Conservation (phyloP, 148 eudicot species). For the Rhododendron mucronatum region DNA sequence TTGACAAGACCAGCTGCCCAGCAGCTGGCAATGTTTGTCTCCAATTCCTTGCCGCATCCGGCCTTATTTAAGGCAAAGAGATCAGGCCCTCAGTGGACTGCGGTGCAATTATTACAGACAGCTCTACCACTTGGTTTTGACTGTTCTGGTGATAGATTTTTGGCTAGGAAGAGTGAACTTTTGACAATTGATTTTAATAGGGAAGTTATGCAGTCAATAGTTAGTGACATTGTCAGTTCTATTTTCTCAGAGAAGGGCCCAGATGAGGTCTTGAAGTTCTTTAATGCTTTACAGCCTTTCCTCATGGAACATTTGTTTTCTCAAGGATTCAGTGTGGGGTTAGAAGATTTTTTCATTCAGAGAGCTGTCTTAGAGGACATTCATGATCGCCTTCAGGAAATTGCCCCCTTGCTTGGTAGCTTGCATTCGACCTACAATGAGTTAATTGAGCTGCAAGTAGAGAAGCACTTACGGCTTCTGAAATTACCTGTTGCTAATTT, state of each 20-base stretch:
- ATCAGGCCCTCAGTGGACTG: conserved; percentile 68
- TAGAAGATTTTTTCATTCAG: conserved; percentile 59
- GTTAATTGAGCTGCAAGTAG: conserved; percentile 57
- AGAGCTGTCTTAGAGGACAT: conserved; percentile 30
- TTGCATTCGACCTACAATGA: conserved; percentile 56
- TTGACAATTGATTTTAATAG: conserved; percentile 48
- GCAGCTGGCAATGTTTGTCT: conserved; percentile 69
- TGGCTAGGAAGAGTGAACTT: conserved; percentile 49
- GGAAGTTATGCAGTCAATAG: conserved; percentile 48
- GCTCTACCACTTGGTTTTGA: conserved; percentile 60
- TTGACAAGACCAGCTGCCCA: conserved; percentile 57
- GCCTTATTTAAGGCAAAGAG: conserved; percentile 42
- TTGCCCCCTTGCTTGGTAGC: conserved; percentile 44
- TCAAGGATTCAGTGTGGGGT: conserved; percentile 75
- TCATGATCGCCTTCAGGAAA: conserved; percentile 42
- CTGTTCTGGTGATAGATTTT: conserved; percentile 52
- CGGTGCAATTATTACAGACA: conserved; percentile 61
- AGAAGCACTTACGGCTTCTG: conserved; percentile 39
- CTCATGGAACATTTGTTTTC: conserved; percentile 70
- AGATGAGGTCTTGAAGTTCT: conserved; percentile 54
- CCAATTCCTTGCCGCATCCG: conserved; percentile 43
- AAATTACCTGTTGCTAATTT: conserved; percentile 54
- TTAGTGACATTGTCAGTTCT: conserved; percentile 60
- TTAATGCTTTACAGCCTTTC: conserved; percentile 72
- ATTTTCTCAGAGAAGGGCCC: conserved; percentile 71